These are phyloP conservation scores for Fusarium vanettenii DNA, from an alignment of 2,329 filamentous ascomycete species.

Conservation along the genomic window DNA sequence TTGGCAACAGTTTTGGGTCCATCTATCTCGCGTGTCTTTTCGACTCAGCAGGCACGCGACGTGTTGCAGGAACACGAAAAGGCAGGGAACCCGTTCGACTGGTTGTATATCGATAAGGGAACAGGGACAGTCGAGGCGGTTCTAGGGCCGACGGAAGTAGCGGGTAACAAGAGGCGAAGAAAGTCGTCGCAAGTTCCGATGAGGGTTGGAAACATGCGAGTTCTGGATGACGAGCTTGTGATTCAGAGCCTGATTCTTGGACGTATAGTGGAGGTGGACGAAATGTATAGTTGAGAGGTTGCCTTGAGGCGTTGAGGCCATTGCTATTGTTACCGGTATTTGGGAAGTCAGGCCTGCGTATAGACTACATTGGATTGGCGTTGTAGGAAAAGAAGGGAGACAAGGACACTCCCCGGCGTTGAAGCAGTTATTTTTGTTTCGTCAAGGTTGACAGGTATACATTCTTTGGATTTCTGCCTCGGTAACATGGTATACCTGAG, in stretches of 20 bases:
- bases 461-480: background rate
- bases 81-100: slow-evolving; percentile 69
- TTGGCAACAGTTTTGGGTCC: slow-evolving; percentile 84
- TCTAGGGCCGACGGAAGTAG: slow-evolving; percentile 47
- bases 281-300: slow-evolving; percentile 45
- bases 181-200: slow-evolving; percentile 39
- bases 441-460: background rate
- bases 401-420: slow-evolving; percentile 8
- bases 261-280: slow-evolving; percentile 74
- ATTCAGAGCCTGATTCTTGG: slow-evolving; percentile 94
- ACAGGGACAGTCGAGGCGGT: slow-evolving; percentile 65
- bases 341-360: background rate
- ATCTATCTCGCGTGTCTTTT: slow-evolving; percentile 73
- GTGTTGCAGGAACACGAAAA: slow-evolving; percentile 64
- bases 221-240: slow-evolving; percentile 87
- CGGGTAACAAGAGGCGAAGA: slow-evolving; percentile 55
- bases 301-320: slow-evolving; percentile 30
- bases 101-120: slow-evolving; percentile 81
- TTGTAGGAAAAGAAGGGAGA: slow-evolving; percentile 13
- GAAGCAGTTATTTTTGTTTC: background rate
- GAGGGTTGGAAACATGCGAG: slow-evolving; percentile 65
- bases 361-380: slow-evolving; percentile 23
- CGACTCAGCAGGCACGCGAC: slow-evolving; percentile 72
- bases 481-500: background rate
- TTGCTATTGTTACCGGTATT: slow-evolving; percentile 26